phyloP scores from a whole-genome alignment of 768 basidiomycete genomes.

The Chalciporus sphaerocephalus region DNA sequence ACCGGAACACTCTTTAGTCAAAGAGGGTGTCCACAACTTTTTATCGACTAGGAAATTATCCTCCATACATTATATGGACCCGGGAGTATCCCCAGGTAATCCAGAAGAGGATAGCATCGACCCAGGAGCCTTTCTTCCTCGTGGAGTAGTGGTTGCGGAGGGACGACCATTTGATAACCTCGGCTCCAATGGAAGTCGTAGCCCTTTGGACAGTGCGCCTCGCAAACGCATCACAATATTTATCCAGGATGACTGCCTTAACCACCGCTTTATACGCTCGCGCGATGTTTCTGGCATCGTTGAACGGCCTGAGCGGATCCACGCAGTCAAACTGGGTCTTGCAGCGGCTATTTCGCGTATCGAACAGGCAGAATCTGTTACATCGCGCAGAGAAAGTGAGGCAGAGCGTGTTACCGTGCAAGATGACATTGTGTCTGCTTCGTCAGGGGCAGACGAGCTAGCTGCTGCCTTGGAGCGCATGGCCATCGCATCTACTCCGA shows the following conservation, averaged over 20 bases:
- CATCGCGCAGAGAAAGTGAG: not conserved
- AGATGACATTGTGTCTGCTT: not conserved
- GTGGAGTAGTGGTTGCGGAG: not conserved
- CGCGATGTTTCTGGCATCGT: constrained; percentile 71
- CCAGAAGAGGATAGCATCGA: not conserved
- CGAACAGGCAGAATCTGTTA: constrained; percentile 35
- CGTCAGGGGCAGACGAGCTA: constrained; percentile 38
- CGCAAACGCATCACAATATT: constrained; percentile 32
- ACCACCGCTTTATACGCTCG: constrained; percentile 76
- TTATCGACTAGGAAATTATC: not conserved
- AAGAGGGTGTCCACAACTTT: not conserved
- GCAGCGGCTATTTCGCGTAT: constrained; percentile 74
- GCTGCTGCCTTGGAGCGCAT: constrained; percentile 44
- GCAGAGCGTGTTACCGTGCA: not conserved
- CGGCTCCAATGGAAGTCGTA: not conserved
- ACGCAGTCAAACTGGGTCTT: constrained; percentile 79
- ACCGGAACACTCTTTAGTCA: not conserved
- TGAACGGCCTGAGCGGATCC: constrained; percentile 87
- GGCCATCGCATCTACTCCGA: constrained; percentile 29
- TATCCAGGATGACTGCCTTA: constrained; percentile 68
- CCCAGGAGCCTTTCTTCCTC: not conserved
- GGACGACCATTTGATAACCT: not conserved
- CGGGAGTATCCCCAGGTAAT: not conserved
- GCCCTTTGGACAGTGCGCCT: not conserved
- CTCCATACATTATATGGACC: not conserved